Percentiles rank a stretch among this genome's conserved stretches.
These are phyloP conservation scores for Dothistroma pini DNA, from an alignment of 2,329 filamentous ascomycete genomes.

Conservation along the genomic window DNA sequence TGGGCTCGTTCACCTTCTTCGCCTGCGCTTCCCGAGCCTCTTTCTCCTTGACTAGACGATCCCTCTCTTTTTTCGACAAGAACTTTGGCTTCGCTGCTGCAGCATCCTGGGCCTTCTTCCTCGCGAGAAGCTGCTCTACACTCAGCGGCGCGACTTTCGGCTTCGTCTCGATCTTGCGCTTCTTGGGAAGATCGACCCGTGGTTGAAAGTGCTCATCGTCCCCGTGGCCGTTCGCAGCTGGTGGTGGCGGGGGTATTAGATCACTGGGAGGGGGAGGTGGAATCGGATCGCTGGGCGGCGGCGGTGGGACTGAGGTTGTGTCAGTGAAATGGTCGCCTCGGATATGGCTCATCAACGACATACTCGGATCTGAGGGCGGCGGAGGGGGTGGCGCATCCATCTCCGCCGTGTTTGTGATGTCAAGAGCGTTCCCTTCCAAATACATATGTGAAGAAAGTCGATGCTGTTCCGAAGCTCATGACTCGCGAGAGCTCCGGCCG, in stretches of 20 bases:
- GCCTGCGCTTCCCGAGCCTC: slow-evolving; percentile 61
- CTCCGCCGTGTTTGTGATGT: not conserved
- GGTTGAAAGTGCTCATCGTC: slow-evolving; percentile 5
- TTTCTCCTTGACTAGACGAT: slow-evolving; percentile 75
- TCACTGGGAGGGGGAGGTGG: slow-evolving; percentile 7
- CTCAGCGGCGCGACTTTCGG: slow-evolving; percentile 59
- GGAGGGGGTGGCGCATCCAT: slow-evolving; percentile 3
- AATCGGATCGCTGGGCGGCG: slow-evolving; percentile 7
- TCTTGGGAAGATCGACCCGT: slow-evolving; percentile 20
- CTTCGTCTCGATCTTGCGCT: slow-evolving; percentile 50
- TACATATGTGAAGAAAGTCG: not conserved
- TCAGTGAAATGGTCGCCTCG: not conserved
- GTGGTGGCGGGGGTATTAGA: slow-evolving; percentile 5
- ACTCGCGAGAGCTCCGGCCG: not conserved
- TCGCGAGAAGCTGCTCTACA: slow-evolving; percentile 78
- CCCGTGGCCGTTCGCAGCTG: slow-evolving; percentile 1
- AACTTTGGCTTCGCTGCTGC: slow-evolving; percentile 86
- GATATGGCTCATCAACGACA: not conserved
- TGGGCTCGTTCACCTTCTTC: slow-evolving; percentile 47
- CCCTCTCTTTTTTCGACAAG: slow-evolving; percentile 76
- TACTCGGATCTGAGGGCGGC: not conserved
- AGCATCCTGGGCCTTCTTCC: slow-evolving; percentile 82
- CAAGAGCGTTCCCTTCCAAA: not conserved
- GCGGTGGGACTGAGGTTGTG: not conserved
- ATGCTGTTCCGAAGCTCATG: not conserved